Evolutionary conservation across 176 grass and related monocot species (phyloP).

Genomic region (sorghum (Sorghum bicolor)): DNA sequence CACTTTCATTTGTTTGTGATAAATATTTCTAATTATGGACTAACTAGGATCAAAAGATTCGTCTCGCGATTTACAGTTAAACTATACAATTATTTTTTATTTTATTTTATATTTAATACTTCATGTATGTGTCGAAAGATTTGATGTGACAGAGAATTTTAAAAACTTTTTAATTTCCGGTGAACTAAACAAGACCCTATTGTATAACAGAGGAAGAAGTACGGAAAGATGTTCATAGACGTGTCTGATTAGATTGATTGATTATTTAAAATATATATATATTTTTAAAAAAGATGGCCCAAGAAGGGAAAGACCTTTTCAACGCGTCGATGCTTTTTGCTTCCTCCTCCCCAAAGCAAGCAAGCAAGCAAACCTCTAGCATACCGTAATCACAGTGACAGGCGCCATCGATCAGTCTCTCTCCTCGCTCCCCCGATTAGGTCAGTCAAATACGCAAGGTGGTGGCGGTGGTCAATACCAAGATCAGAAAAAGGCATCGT

Average conservation of each 20-base stretch:
- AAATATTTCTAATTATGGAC: no score
- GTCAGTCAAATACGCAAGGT: conserved; percentile 10
- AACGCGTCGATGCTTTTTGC: not conserved
- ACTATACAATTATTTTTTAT: no score
- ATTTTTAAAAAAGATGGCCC: not conserved
- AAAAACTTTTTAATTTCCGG: no score
- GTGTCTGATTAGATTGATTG: not conserved
- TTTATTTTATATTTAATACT: no score
- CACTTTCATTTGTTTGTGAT: no score
- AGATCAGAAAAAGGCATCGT: not conserved
- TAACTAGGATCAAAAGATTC: no score
- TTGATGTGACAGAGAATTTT: no score
- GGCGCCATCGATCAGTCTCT: not conserved
- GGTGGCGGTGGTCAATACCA: not conserved
- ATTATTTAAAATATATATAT: not conserved
- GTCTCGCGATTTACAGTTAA: no score
- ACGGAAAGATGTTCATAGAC: not conserved
- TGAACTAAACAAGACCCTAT: no score
- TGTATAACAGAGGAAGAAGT: not conserved
- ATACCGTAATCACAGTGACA: not conserved
- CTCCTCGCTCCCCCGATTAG: not conserved
- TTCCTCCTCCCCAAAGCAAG: not conserved
- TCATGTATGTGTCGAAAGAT: no score
- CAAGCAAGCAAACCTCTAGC: not conserved
- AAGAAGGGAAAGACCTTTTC: not conserved